Conservation (phyloP, 2,329 filamentous ascomycete species). For the Arthrinium phaeospermum region DNA sequence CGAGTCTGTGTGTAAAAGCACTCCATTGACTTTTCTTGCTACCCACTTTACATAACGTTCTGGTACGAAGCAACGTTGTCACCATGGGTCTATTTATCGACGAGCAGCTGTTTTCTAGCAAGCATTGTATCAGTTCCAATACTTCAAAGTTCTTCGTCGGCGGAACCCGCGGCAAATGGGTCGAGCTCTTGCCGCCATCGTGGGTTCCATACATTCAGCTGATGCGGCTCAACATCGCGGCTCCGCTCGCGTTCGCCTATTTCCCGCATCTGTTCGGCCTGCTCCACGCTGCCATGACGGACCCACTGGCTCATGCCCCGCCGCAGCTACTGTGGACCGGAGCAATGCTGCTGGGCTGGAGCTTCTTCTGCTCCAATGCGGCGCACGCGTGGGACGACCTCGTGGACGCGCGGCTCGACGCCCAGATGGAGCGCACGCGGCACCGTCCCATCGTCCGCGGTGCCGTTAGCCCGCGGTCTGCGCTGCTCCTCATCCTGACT, state of each 20-base stretch:
- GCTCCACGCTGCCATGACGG: constrained; percentile 50
- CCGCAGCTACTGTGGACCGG: too few relatives aligned
- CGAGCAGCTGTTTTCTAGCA: too few relatives aligned
- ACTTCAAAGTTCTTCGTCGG: constrained; percentile 23
- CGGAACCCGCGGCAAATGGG: constrained; percentile 37
- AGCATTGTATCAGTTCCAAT: too few relatives aligned
- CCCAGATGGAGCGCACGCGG: constrained; percentile 54
- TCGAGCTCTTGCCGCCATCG: constrained; percentile 45
- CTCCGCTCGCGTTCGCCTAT: constrained; percentile 58
- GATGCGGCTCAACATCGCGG: constrained; percentile 57
- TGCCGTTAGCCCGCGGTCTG: constrained; percentile 42
- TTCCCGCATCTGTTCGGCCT: constrained; percentile 52
- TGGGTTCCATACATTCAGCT: constrained; percentile 62
- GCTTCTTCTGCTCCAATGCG: constrained; percentile 55
- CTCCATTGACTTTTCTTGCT: too few relatives aligned
- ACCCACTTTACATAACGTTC: too few relatives aligned
- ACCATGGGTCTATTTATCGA: too few relatives aligned
- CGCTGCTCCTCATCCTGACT: constrained; percentile 46
- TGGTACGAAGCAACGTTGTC: too few relatives aligned
- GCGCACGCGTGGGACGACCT: constrained; percentile 62
- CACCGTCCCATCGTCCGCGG: constrained; percentile 57
- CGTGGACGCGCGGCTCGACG: constrained; percentile 59
- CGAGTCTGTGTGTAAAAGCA: too few relatives aligned
- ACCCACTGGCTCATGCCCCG: background rate
- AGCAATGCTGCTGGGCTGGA: constrained; percentile 41